These are phyloP conservation scores for Hibiscus tridactylites DNA, from an alignment of 345 rosid genomes.

Conservation along the genomic window DNA sequence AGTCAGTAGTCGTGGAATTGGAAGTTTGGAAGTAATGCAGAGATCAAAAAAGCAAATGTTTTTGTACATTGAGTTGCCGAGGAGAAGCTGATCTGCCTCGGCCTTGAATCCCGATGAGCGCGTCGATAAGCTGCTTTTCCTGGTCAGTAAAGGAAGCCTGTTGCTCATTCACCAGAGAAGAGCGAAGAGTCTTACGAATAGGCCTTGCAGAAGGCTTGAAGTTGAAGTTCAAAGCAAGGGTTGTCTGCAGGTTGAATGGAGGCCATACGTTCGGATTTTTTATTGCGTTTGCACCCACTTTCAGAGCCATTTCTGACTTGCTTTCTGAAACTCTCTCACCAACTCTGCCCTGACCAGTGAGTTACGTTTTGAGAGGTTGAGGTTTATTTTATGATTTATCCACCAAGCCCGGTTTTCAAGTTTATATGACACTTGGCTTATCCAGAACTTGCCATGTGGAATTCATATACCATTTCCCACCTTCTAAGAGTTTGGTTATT, in stretches of 20 bases:
- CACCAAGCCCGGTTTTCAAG: neutral
- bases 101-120: conserved; percentile 91
- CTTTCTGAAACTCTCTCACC: neutral
- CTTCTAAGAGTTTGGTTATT: neutral
- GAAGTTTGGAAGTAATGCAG: neutral
- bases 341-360: neutral
- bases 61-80: conserved; percentile 54
- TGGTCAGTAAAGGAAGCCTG: conserved; percentile 19
- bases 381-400: neutral
- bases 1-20: neutral
- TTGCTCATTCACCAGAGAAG: conserved; percentile 24
- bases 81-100: conserved; percentile 80
- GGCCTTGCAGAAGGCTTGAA: neutral
- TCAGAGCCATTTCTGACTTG: neutral
- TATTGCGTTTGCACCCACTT: neutral
- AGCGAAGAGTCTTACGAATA: conserved; percentile 3
- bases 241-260: neutral
- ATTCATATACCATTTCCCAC: neutral
- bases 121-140: conserved; percentile 64
- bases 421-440: neutral
- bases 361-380: neutral
- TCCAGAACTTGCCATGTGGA: neutral
- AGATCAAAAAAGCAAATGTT: neutral
- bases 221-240: neutral
- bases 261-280: conserved; percentile 8